These are phyloP conservation scores for Ceratocystis lukuohia DNA, from an alignment of 2,329 filamentous ascomycete species.

Conservation along the genomic window DNA sequence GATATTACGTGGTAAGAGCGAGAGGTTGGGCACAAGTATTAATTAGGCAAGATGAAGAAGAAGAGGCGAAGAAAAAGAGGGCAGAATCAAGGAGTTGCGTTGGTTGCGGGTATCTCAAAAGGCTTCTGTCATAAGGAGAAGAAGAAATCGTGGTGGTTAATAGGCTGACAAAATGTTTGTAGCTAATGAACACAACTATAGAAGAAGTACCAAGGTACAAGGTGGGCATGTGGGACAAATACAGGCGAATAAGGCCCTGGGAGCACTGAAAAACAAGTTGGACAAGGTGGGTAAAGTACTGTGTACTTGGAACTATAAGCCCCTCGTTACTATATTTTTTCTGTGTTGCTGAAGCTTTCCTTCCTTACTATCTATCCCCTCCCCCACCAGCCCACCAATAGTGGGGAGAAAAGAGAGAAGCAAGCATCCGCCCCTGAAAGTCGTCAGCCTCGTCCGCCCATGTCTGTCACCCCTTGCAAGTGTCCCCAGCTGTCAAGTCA, in stretches of 20 bases:
- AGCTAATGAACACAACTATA: background rate
- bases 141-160: slow-evolving; percentile 12
- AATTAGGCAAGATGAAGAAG: background rate
- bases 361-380: background rate
- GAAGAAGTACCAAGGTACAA: background rate
- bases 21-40: background rate
- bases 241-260: too few relatives aligned
- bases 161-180: slow-evolving; percentile 1
- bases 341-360: background rate
- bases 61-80: slow-evolving; percentile 8
- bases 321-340: background rate
- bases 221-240: too few relatives aligned
- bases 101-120: slow-evolving; percentile 23
- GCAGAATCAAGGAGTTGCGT: background rate
- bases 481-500: background rate
- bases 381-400: background rate
- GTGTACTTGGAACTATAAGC: background rate
- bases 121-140: slow-evolving; percentile 22
- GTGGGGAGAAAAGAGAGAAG: background rate
- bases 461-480: background rate
- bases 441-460: background rate
- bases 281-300: background rate
- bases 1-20: background rate
- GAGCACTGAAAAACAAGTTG: too few relatives aligned
- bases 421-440: background rate